Evolutionary conservation across 2,329 filamentous ascomycete species (phyloP).

Genomic region (Colletotrichum sp.): DNA sequence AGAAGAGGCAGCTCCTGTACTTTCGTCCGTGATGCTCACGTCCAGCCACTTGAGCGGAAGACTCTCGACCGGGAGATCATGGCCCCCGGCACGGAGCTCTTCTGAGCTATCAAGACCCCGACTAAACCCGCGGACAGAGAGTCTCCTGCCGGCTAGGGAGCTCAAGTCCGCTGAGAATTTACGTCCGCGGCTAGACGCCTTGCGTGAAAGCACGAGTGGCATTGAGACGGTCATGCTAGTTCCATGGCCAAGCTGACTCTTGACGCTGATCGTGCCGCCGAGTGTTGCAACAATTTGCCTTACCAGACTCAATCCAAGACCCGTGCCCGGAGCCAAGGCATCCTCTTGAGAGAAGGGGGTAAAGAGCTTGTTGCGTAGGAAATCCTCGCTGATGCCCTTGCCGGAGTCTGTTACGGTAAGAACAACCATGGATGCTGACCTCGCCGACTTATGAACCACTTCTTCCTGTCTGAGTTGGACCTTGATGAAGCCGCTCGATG

Average conservation of each 20-base stretch:
- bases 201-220: conserved; percentile 32
- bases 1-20: neutral
- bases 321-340: conserved; percentile 59
- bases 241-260: conserved; percentile 54
- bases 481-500: conserved; percentile 46
- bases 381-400: conserved; percentile 65
- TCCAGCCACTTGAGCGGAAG: conserved; percentile 35
- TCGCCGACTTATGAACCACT: conserved; percentile 20
- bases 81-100: conserved; percentile 21
- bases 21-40: conserved; percentile 27
- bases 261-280: conserved; percentile 60
- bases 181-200: neutral
- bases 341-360: conserved; percentile 68
- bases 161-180: conserved; percentile 18
- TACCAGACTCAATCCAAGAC: conserved; percentile 67
- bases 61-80: conserved; percentile 26
- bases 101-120: conserved; percentile 25
- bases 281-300: conserved; percentile 60
- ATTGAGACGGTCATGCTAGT: conserved; percentile 56
- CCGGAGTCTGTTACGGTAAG: conserved; percentile 65
- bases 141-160: neutral
- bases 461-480: conserved; percentile 33
- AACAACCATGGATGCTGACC: conserved; percentile 25
- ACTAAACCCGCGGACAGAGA: conserved; percentile 14
- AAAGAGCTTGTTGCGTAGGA: conserved; percentile 61